Percentiles rank a stretch among this genome's conserved stretches.
Evolutionary conservation across 768 basidiomycete genomes (phyloP).

Genomic region (Leccinum truebloodii): DNA sequence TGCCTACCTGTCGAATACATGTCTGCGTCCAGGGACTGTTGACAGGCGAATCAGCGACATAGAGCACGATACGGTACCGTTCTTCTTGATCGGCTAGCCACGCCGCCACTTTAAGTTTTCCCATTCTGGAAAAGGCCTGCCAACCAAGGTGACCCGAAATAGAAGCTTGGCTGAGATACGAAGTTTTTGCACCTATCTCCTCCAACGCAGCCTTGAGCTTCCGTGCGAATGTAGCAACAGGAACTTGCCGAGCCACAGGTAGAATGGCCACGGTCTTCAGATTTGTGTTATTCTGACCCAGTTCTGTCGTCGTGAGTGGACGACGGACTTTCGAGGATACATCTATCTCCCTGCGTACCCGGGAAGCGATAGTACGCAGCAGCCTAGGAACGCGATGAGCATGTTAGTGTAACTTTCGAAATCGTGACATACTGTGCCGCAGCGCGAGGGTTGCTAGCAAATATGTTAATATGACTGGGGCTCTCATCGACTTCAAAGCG

Average conservation of each 20-base stretch:
- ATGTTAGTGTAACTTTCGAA: not conserved
- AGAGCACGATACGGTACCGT: slow-evolving; percentile 88
- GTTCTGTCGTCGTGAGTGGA: slow-evolving; percentile 54
- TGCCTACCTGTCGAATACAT: slow-evolving; percentile 85
- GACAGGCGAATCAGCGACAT: slow-evolving; percentile 94
- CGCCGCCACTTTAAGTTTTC: slow-evolving; percentile 87
- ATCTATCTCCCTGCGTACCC: slow-evolving; percentile 84
- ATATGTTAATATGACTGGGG: slow-evolving; percentile 1
- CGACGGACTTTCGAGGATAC: slow-evolving; percentile 52
- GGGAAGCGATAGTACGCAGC: slow-evolving; percentile 86
- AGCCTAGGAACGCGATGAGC: slow-evolving; percentile 45
- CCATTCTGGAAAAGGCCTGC: slow-evolving; percentile 95
- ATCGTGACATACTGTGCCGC: slow-evolving; percentile 66
- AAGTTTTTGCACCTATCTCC: slow-evolving; percentile 90
- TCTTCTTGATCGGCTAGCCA: slow-evolving; percentile 98
- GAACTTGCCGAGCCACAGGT: slow-evolving; percentile 84
- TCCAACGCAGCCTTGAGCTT: slow-evolving; percentile 89
- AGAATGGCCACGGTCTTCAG: slow-evolving; percentile 93
- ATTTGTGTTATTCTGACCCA: slow-evolving; percentile 80
- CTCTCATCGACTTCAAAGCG: not conserved
- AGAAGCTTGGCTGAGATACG: slow-evolving; percentile 91
- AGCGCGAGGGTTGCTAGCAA: slow-evolving; percentile 72
- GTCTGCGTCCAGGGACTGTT: slow-evolving; percentile 98
- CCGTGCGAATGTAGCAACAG: slow-evolving; percentile 85
- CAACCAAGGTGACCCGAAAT: slow-evolving; percentile 89